phyloP scores from a whole-genome alignment of 345 rosid species.

The Eucalyptus polybractea region DNA sequence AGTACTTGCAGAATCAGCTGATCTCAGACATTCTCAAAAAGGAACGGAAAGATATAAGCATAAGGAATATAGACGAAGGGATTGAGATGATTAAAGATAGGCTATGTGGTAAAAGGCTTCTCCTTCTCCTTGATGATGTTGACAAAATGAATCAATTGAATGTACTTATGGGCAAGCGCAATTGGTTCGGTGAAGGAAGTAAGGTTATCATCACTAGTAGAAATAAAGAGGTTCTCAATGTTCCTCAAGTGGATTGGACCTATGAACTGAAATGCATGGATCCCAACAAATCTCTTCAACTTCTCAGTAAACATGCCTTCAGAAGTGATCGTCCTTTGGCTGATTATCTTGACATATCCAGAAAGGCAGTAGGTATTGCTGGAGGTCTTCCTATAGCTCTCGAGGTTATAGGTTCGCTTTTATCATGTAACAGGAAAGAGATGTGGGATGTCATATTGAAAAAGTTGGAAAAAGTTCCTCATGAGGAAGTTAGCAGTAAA shows the following conservation, averaged over 20 bases:
- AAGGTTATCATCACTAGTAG: neutral
- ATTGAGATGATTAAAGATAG: neutral
- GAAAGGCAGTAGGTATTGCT: neutral
- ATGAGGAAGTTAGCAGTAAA: neutral
- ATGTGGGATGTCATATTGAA: neutral
- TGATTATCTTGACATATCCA: neutral
- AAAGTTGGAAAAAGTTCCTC: neutral
- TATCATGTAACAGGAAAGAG: neutral
- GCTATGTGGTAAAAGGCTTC: neutral
- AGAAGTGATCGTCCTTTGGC: neutral
- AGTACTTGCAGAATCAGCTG: neutral
- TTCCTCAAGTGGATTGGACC: neutral
- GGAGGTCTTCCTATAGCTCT: neutral
- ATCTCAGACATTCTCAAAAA: rapidly evolving
- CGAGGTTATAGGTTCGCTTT: neutral
- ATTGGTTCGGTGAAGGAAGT: neutral
- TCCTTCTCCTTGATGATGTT: neutral
- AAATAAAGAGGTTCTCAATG: neutral
- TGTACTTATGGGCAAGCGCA: neutral
- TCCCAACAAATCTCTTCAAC: neutral
- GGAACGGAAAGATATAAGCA: too few relatives aligned
- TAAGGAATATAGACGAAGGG: rapidly evolving
- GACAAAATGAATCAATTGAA: neutral
- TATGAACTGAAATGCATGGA: neutral
- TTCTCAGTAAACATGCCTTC: neutral